These are phyloP conservation scores for Fragaria iinumae DNA, from an alignment of 306 rosid genomes.

Conservation along the genomic window DNA sequence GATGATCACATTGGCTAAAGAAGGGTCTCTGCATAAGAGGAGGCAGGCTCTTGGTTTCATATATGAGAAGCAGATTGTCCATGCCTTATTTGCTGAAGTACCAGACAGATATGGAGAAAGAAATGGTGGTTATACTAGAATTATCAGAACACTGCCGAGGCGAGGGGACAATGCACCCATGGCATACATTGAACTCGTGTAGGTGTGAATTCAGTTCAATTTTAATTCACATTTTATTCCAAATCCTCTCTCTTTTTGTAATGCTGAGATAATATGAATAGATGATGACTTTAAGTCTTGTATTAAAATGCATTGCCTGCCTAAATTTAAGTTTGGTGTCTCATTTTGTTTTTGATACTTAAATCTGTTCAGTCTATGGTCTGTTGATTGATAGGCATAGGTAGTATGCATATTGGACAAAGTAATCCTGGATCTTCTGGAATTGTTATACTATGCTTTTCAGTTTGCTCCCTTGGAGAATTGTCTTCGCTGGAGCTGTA, in stretches of 20 bases:
- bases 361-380: background rate
- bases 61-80: constrained; percentile 94
- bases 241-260: background rate
- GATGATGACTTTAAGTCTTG: background rate
- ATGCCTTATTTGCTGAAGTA: constrained; percentile 92
- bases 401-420: background rate
- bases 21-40: constrained; percentile 94
- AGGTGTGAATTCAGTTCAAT: constrained; percentile 23
- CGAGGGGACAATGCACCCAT: constrained; percentile 98
- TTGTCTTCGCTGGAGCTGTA: background rate
- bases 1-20: constrained; percentile 91
- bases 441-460: background rate
- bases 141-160: constrained; percentile 74
- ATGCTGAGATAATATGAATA: constrained; percentile 1
- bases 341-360: background rate
- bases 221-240: background rate
- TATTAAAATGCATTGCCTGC: background rate
- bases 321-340: background rate
- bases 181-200: constrained; percentile 97
- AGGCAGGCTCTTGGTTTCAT: constrained; percentile 95
- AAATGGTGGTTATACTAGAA: constrained; percentile 92
- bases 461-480: background rate
- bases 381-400: background rate
- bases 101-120: constrained; percentile 85
- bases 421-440: background rate